Conservation (phyloP, 2,329 filamentous ascomycete species). For the Fusarium newnesense region DNA sequence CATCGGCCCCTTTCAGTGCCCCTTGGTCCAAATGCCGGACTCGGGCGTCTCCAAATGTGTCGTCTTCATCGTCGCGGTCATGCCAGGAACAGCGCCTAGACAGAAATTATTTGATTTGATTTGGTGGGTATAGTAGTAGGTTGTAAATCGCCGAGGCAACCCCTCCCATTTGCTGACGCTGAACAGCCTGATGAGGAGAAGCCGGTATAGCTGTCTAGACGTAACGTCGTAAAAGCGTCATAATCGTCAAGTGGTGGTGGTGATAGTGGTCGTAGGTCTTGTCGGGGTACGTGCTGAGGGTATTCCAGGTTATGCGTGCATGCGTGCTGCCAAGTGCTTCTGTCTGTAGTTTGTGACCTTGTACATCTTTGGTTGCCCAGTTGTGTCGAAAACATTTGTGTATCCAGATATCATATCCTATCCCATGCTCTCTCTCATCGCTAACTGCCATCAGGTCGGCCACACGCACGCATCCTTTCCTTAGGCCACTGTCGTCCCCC, state of each 20-base stretch:
- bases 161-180: slow-evolving; percentile 45
- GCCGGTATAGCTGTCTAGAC: slow-evolving; percentile 57
- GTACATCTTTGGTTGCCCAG: slow-evolving; percentile 53
- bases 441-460: slow-evolving; percentile 51
- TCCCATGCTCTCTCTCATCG: slow-evolving; percentile 52
- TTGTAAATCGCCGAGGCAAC: slow-evolving; percentile 51
- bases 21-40: slow-evolving; percentile 32
- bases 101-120: slow-evolving; percentile 51
- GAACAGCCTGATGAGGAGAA: slow-evolving; percentile 46
- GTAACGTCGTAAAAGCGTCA: slow-evolving; percentile 59
- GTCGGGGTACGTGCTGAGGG: slow-evolving; percentile 47
- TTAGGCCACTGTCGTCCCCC: slow-evolving; percentile 20
- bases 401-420: slow-evolving; percentile 54
- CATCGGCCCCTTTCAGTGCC: slow-evolving; percentile 29
- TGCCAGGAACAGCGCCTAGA: slow-evolving; percentile 48
- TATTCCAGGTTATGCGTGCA: slow-evolving; percentile 44
- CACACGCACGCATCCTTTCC: slow-evolving; percentile 18
- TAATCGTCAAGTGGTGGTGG: slow-evolving; percentile 57
- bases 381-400: slow-evolving; percentile 50
- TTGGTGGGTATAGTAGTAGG: slow-evolving; percentile 52
- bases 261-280: slow-evolving; percentile 51
- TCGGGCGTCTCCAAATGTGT: slow-evolving; percentile 27
- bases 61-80: slow-evolving; percentile 48
- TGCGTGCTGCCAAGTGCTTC: slow-evolving; percentile 41
- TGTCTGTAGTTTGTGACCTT: slow-evolving; percentile 43